phyloP scores from a whole-genome alignment of 192 early-diverging fungal species.

The Diversispora epigaea region DNA sequence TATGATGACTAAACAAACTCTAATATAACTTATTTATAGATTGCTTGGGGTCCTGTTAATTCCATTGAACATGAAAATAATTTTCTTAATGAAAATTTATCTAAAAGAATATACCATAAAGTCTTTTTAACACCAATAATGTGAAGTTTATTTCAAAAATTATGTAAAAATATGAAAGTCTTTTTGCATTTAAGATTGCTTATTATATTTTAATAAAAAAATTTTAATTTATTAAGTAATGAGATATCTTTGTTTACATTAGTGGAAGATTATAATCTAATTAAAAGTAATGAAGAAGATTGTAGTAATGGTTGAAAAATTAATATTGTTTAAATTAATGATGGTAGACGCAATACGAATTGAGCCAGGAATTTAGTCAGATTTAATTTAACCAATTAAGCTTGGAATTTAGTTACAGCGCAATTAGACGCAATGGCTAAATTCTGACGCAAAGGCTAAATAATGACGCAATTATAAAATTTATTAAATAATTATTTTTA shows the following conservation, averaged over 20 bases:
- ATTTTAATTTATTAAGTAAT: neutral
- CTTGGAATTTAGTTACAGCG: no score
- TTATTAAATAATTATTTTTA: no score
- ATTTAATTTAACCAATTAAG: no score
- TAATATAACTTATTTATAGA: no score
- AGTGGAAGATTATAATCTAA: neutral
- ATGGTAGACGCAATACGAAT: no score
- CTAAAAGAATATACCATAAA: conserved; percentile 10
- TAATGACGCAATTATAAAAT: no score
- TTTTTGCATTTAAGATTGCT: neutral
- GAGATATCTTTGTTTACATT: conserved; percentile 12
- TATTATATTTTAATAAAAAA: neutral
- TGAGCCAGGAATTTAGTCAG: no score
- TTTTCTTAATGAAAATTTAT: conserved; percentile 25
- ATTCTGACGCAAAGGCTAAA: no score
- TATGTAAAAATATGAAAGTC: neutral
- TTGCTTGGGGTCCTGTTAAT: conserved; percentile 21
- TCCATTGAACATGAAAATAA: conserved; percentile 14
- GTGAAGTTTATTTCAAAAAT: conserved; percentile 25
- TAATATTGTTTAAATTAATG: conserved; percentile 10
- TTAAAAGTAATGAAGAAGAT: neutral
- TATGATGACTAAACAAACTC: no score
- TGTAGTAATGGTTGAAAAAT: conserved; percentile 3
- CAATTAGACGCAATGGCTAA: no score
- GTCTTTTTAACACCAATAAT: conserved; percentile 24